A percentile compares a stretch with the other conserved stretches of the same genome.
phyloP scores from a whole-genome alignment of 2,329 filamentous ascomycete species.

The Colletotrichum ledebouriae region DNA sequence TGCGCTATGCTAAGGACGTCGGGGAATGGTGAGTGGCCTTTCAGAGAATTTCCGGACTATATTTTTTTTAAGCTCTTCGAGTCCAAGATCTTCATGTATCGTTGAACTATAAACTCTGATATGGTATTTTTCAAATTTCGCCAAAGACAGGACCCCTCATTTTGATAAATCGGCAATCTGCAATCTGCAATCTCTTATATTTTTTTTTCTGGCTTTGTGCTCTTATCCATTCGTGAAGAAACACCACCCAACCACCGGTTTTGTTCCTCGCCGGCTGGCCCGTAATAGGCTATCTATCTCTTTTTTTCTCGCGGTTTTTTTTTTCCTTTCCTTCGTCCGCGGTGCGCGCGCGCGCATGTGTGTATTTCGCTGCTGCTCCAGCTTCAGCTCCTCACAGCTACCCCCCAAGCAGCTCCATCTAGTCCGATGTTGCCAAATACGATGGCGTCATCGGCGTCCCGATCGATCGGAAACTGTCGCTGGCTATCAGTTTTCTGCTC shows the following conservation, averaged over 20 bases:
- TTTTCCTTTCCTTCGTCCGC: background rate
- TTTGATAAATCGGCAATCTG: no score
- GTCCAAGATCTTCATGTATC: background rate
- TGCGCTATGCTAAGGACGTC: background rate
- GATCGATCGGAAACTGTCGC: slow-evolving; percentile 37
- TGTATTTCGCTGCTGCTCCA: slow-evolving; percentile 7
- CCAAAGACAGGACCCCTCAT: no score
- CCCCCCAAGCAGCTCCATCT: background rate
- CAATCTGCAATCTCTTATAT: no score
- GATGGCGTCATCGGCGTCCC: slow-evolving; percentile 39
- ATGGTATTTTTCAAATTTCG: slow-evolving; percentile 3
- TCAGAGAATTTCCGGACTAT: no score
- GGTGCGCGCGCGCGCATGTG: background rate
- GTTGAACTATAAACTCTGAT: background rate
- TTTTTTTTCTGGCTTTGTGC: no score
- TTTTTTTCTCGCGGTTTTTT: no score
- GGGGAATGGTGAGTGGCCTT: background rate
- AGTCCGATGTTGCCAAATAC: slow-evolving; percentile 28
- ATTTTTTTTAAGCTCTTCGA: no score
- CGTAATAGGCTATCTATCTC: no score
- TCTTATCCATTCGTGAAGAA: no score
- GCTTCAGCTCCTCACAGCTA: background rate
- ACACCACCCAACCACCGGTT: no score
- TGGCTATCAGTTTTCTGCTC: slow-evolving; percentile 23
- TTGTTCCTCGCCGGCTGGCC: no score